Conservation (phyloP, 345 rosid genomes). For the Anacardium occidentale region DNA sequence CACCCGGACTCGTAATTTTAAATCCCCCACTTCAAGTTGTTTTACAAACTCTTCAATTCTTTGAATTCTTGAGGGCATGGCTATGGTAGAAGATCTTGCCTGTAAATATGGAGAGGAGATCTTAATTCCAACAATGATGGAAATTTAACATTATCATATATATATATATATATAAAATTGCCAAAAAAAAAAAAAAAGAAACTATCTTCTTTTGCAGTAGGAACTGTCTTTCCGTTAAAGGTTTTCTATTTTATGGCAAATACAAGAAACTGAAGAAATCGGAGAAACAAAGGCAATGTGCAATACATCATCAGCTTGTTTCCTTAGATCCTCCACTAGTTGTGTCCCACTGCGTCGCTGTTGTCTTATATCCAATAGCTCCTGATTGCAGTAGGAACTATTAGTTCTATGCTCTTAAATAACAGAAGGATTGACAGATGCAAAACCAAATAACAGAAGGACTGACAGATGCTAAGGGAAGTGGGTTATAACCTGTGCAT, state of each 20-base stretch:
- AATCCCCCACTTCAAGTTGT: conserved; percentile 88
- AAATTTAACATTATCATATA: neutral
- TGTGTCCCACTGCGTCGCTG: conserved; percentile 50
- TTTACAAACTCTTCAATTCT: conserved; percentile 81
- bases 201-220: neutral
- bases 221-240: neutral
- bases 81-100: conserved; percentile 77
- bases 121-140: conserved; percentile 16
- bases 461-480: neutral
- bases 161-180: neutral
- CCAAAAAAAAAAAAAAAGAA: neutral
- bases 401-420: conserved; percentile 1
- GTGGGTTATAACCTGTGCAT: conserved; percentile 65
- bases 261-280: conserved; percentile 9
- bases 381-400: conserved; percentile 42
- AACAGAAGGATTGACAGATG: neutral
- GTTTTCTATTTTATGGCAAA: neutral
- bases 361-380: conserved; percentile 73
- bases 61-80: conserved; percentile 86
- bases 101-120: conserved; percentile 30
- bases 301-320: conserved; percentile 85
- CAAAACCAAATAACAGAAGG: neutral
- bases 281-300: conserved; percentile 7
- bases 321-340: conserved; percentile 74
- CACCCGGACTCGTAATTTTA: conserved; percentile 87